Conservation (phyloP, 2,329 filamentous ascomycete genomes). For the Monascus ruber region DNA sequence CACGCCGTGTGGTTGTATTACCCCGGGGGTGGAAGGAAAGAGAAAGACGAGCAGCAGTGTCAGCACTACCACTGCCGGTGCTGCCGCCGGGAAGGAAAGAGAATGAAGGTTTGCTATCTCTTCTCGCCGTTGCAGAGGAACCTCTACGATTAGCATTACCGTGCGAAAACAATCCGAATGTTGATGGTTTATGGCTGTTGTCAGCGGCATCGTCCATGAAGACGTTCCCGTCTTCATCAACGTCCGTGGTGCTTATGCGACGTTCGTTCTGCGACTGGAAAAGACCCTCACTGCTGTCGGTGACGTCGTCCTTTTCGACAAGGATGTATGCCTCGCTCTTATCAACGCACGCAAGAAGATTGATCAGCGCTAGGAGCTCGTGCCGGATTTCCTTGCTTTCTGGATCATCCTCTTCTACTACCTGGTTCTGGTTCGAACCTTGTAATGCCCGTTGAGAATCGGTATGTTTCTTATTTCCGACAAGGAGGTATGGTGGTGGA, state of each 20-base stretch:
- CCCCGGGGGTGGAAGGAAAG: constrained; percentile 6
- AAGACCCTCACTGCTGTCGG: constrained; percentile 1
- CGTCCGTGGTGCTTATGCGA: constrained; percentile 24
- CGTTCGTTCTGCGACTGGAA: constrained; percentile 32
- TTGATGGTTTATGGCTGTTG: constrained; percentile 7
- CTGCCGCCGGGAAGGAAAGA: constrained; percentile 1
- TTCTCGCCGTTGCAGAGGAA: constrained; percentile 11
- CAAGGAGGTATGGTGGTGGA: constrained; percentile 22
- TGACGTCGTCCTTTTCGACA: constrained; percentile 35
- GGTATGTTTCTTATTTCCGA: constrained; percentile 24
- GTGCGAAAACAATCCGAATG: constrained; percentile 1
- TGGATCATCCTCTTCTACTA: constrained; percentile 30
- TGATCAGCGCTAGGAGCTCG: constrained; percentile 84
- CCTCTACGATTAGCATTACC: constrained; percentile 7
- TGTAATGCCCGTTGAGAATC: constrained; percentile 8
- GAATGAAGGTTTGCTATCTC: constrained; percentile 13
- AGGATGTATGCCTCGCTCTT: constrained; percentile 65
- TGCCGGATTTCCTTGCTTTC: constrained; percentile 47
- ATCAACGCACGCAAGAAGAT: constrained; percentile 77
- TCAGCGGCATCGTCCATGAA: constrained; percentile 27
- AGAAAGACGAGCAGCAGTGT: neutral
- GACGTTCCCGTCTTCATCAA: constrained; percentile 29
- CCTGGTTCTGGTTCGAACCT: constrained; percentile 1
- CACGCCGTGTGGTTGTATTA: constrained; percentile 43
- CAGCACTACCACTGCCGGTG: constrained; percentile 1